Conservation (phyloP, 805 yeast species). For the Candida odintsovae region DNA sequence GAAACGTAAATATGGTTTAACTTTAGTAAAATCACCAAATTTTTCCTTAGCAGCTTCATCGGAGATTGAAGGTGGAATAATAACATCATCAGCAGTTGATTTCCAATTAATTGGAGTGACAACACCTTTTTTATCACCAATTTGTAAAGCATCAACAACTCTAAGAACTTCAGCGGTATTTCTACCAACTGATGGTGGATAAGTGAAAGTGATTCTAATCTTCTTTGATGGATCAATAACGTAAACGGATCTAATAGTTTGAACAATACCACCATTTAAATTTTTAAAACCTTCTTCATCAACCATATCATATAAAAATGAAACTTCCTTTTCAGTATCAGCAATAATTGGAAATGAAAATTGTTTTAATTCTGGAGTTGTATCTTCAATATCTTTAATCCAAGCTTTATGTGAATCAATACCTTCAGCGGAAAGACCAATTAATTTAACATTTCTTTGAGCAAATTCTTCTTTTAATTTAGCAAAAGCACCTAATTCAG, state of each 20-base stretch:
- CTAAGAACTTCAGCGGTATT: constrained; percentile 90
- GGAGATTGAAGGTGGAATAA: constrained; percentile 80
- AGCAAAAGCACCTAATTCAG: constrained; percentile 93
- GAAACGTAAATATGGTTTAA: constrained; percentile 87
- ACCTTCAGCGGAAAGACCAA: constrained; percentile 85
- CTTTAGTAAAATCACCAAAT: constrained; percentile 79
- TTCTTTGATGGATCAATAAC: constrained; percentile 87
- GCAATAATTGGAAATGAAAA: constrained; percentile 89
- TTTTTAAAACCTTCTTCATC: constrained; percentile 79
- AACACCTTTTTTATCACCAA: constrained; percentile 75
- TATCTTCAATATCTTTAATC: constrained; percentile 89
- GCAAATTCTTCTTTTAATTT: constrained; percentile 83
- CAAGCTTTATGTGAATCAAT: constrained; percentile 76
- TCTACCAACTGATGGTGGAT: constrained; percentile 94
- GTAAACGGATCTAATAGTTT: constrained; percentile 90
- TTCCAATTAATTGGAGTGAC: constrained; percentile 93
- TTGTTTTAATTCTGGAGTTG: constrained; percentile 58
- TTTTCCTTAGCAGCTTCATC: constrained; percentile 75
- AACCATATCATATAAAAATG: constrained; percentile 81
- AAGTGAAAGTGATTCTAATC: constrained; percentile 77
- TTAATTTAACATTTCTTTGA: constrained; percentile 78
- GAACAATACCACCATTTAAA: constrained; percentile 64
- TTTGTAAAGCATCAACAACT: constrained; percentile 82
- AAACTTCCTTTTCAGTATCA: constrained; percentile 78
- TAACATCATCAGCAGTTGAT: constrained; percentile 79